Evolutionary conservation across 2,329 filamentous ascomycete species (phyloP), one percentile per base, ranked within the genome.

Genomic region (Cyclaneusma minus): DNA sequence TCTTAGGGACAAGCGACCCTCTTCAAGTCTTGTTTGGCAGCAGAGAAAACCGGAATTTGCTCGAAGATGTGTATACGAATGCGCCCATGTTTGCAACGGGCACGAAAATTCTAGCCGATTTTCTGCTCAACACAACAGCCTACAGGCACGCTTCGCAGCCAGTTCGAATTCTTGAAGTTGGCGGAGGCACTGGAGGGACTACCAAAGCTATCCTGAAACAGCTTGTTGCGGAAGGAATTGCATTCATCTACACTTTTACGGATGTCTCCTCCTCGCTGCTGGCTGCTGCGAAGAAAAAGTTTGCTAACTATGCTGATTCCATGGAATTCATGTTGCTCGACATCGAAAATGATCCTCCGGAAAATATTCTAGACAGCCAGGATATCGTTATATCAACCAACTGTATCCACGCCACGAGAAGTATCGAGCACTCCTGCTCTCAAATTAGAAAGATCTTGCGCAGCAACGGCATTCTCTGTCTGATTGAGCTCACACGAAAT

Each of bases 131-230:
- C 11, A 18, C 26, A 17, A 21, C 25, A 4, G 20, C 36, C 12
- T 16, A 21, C 7, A 25, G 27, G 7, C 9, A 16, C 5, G 19
- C 8, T 15, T 18, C 15, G 4, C 12, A 11, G 7, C 9, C 21
- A 22, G 3, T 33, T 56, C n/a, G 38, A 42, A 51, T 61, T 19
- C 43, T 63, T 26, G 55, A 60, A 35, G 32, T 59, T 6, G 56
- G 57, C 0, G 55, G 47, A 1, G 56, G 56, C 7, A 57, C 54
- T 1, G 56, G 57, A 3, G 54, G 51, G 0, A 60, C 57, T 1
- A 54, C 58, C 0, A 35, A 32, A 7, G 28, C 38, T 2, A 13
- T 59, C 2, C 29, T 53, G 0, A 30, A 42, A 0, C 21, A 29
- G 1, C 38, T 61, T 3, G 30, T 27, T 1, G 13, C 13, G 0